Evolutionary conservation across 768 basidiomycete genomes (phyloP).

Genomic region (Boletus vermiculosoides): DNA sequence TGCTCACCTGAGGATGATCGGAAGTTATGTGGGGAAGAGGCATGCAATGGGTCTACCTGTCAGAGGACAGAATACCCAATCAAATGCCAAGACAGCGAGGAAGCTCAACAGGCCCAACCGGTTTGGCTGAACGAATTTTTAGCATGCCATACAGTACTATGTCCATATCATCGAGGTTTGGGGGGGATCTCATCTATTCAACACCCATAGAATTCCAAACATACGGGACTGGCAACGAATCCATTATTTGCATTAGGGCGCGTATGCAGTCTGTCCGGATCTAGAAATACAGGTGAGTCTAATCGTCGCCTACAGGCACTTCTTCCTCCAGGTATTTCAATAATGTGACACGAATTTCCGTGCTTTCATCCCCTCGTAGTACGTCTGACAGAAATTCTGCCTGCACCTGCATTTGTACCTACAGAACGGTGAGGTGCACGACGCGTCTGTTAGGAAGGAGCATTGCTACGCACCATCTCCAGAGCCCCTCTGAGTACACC

Average conservation of each 20-base stretch:
- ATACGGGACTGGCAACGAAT: not conserved
- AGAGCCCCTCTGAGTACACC: conserved; percentile 90
- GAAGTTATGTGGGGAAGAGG: conserved; percentile 88
- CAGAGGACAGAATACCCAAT: conserved; percentile 89
- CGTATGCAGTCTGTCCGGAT: not conserved
- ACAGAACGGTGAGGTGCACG: conserved; percentile 18
- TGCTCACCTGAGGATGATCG: conserved; percentile 89
- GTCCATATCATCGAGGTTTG: conserved; percentile 2
- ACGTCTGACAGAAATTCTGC: conserved; percentile 87
- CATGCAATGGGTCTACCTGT: conserved; percentile 94
- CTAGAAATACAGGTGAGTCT: conserved; percentile 31
- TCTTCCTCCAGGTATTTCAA: conserved; percentile 95
- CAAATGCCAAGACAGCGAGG: conserved; percentile 86
- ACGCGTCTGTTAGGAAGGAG: not conserved
- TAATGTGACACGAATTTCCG: conserved; percentile 89
- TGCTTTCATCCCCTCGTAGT: conserved; percentile 88
- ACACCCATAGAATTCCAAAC: not conserved
- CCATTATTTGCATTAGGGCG: conserved; percentile 3
- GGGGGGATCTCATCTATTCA: conserved; percentile 2
- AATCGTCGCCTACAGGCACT: conserved; percentile 90
- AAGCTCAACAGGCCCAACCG: conserved; percentile 87
- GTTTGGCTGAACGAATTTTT: conserved; percentile 32
- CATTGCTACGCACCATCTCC: conserved; percentile 76
- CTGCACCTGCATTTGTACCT: conserved; percentile 97
- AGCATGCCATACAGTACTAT: conserved; percentile 13